Evolutionary conservation across 225 moss, liverwort and hornwort genomes (phyloP), one percentile per base, ranked within the genome.

Genomic region (Sphagnum contortum): DNA sequence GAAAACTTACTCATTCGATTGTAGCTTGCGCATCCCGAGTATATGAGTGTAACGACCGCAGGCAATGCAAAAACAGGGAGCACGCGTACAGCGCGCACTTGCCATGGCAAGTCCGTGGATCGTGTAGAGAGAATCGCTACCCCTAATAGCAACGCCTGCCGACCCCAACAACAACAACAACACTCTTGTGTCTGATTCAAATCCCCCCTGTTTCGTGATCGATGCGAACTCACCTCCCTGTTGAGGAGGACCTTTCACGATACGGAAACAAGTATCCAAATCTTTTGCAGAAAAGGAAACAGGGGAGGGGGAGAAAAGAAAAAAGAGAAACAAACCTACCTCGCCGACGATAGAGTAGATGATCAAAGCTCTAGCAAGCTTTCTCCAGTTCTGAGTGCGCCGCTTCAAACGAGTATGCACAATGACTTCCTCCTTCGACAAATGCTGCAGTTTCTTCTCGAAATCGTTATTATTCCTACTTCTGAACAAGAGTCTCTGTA

Each of bases 1-100:
- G 51, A 47, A 12, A 3, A 64, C 90, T 78, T 87, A 98, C 96
- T 87, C 79, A 98, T 93, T 60, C 92, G 92, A 71, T 89, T 70
- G 60, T 85, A 90, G 49, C 89, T 87, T 64, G 92, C 87, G 62
- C 90, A 92, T 3, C 88, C 85, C 65, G 96, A 90, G 54, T 98
- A 98, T 9, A 98, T 55, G 72, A 98, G 69, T 61, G 92, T 74
- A 46, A 92, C 85, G 66, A 91, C 12, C 4, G 87, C 80, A 45
- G 96, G 96, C 71, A 91, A 78, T 58, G 76, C 90, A 72, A 98
- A 98, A 9, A 90, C 92, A 50, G 96, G 96, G 5, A 93, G 76
- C 2, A 90, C 93, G 55, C 92, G 83, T 55, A 86, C 62, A 12
- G 87, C 90, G 66, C 96, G 88, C 55, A 80, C 72, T 73, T 91